Evolutionary conservation across 192 early-diverging fungal species (phyloP).

Genomic region (Backusella psychrophila): DNA sequence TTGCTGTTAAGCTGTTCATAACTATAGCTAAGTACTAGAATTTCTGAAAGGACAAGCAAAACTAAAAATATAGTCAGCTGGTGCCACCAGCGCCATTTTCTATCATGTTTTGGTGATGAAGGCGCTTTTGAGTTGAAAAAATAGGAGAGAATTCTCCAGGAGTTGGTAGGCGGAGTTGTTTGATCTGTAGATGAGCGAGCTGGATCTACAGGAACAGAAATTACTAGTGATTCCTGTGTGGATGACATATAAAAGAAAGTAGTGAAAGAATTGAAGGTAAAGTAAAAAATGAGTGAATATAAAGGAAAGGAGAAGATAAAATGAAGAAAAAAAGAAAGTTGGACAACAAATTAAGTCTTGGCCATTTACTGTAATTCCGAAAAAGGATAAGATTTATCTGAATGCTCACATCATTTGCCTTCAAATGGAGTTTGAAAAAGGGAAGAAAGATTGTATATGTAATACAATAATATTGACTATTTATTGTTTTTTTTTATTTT

Average conservation of each 20-base stretch:
- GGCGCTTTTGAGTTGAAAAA: neutral
- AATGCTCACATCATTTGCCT: neutral
- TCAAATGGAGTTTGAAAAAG: neutral
- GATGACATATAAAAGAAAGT: neutral
- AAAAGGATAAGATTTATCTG: slow-evolving; percentile 6
- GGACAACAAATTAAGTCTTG: neutral
- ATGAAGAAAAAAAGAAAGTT: neutral
- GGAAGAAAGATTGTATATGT: neutral
- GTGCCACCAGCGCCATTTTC: slow-evolving; percentile 37
- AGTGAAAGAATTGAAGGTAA: neutral
- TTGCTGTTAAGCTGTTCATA: slow-evolving; percentile 17
- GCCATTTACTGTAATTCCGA: neutral
- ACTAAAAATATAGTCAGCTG: slow-evolving; percentile 7
- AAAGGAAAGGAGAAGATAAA: neutral
- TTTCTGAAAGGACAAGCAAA: slow-evolving; percentile 13
- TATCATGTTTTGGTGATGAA: slow-evolving; percentile 15
- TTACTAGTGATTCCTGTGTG: neutral
- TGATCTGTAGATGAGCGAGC: neutral
- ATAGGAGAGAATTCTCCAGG: neutral
- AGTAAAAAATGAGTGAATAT: slow-evolving; percentile 6
- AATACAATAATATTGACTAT: neutral
- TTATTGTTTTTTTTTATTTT: slow-evolving; percentile 6
- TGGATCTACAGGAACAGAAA: neutral
- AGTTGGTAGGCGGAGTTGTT: neutral
- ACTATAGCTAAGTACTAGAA: slow-evolving; percentile 6